A percentile compares a stretch with the other conserved stretches of the same genome.
Evolutionary conservation across 495 filamentous ascomycete species (phyloP).

Genomic region (Lepraria neglecta): DNA sequence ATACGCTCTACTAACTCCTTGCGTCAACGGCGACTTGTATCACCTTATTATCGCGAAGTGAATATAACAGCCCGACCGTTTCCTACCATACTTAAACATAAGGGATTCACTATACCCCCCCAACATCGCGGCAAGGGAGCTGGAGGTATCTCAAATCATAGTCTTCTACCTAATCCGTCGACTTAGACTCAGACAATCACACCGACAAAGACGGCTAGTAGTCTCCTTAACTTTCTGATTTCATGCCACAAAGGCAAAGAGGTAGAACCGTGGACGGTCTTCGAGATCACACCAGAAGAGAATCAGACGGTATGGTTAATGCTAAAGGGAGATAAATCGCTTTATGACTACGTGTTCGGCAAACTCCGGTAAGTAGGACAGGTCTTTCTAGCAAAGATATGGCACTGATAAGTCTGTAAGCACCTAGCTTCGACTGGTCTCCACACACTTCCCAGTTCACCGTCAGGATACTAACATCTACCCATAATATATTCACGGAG

Average conservation of each 20-base stretch:
- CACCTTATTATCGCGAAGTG: too few relatives aligned
- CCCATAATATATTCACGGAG: not conserved
- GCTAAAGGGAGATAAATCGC: conserved; percentile 3
- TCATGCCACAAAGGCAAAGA: not conserved
- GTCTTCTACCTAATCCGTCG: too few relatives aligned
- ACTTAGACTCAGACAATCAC: not conserved
- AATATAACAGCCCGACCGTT: too few relatives aligned
- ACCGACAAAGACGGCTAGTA: not conserved
- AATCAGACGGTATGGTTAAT: not conserved
- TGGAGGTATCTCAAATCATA: too few relatives aligned
- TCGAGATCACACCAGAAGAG: conserved; percentile 5
- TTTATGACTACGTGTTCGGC: conserved; percentile 1
- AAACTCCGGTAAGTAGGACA: conserved; percentile 6
- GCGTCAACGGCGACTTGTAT: too few relatives aligned
- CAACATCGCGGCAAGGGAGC: too few relatives aligned
- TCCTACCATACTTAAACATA: too few relatives aligned
- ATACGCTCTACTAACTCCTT: too few relatives aligned
- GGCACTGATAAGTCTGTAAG: conserved; percentile 1
- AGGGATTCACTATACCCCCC: too few relatives aligned
- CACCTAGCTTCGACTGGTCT: conserved; percentile 10
- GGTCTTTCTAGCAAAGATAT: conserved; percentile 2
- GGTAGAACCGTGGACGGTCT: conserved; percentile 5
- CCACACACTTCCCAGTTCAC: not conserved
- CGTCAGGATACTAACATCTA: conserved; percentile 1
- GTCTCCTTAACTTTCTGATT: not conserved